Conservation (phyloP, 352 stramenopile species). For the Phytophthora pseudosyringae region DNA sequence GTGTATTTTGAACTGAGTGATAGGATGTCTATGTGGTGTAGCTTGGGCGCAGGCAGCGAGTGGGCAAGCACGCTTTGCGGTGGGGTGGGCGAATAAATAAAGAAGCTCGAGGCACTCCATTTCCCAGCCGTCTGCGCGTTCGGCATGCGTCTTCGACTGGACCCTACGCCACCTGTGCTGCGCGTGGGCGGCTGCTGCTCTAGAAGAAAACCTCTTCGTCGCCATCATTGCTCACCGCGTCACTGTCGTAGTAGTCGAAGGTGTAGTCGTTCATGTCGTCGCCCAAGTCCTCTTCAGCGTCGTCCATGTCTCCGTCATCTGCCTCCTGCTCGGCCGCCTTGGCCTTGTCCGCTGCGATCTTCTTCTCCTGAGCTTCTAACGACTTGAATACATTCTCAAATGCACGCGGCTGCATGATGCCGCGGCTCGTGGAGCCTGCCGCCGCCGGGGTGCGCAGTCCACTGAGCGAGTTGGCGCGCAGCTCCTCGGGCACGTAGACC, state of each 20-base stretch:
- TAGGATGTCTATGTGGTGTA: constrained; percentile 30
- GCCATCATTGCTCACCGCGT: constrained; percentile 68
- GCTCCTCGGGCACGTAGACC: constrained; percentile 69
- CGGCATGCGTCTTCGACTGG: constrained; percentile 27
- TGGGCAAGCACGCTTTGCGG: constrained; percentile 29
- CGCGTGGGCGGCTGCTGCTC: background rate
- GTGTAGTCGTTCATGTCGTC: constrained; percentile 87
- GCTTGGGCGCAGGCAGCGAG: constrained; percentile 11
- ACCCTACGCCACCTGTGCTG: constrained; percentile 5
- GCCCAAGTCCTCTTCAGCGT: constrained; percentile 72
- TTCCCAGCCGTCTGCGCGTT: constrained; percentile 25
- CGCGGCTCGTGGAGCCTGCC: constrained; percentile 21
- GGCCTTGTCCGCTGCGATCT: constrained; percentile 49
- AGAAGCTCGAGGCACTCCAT: constrained; percentile 30
- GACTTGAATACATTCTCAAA: constrained; percentile 79
- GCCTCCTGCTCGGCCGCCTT: constrained; percentile 49
- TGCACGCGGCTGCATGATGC: constrained; percentile 71
- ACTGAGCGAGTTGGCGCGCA: constrained; percentile 63
- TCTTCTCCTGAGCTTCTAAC: constrained; percentile 71
- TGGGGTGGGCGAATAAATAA: constrained; percentile 42
- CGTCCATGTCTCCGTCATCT: constrained; percentile 64
- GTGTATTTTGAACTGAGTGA: constrained; percentile 28
- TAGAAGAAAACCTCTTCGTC: constrained; percentile 85
- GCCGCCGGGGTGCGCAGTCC: constrained; percentile 35
- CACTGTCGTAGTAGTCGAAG: constrained; percentile 83